Conservation (phyloP, 2,329 filamentous ascomycete genomes). For the Akanthomyces lecanii region DNA sequence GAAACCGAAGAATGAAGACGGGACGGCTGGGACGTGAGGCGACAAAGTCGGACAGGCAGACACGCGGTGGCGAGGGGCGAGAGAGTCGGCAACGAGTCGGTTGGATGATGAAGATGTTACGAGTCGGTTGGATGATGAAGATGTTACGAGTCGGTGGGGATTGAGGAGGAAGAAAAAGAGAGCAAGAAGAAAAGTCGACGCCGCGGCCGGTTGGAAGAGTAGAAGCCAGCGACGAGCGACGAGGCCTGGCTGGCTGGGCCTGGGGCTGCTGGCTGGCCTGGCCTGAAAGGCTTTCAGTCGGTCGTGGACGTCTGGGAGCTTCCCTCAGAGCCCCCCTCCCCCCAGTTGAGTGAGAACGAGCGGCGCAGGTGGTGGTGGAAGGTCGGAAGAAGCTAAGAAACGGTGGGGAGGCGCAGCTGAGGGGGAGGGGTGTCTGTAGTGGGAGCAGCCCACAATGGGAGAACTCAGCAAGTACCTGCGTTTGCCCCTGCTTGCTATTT, state of each 20-base stretch:
- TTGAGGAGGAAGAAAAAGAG: not conserved
- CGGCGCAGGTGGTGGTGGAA: not conserved
- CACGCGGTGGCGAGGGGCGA: not conserved
- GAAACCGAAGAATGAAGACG: not conserved
- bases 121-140: not conserved
- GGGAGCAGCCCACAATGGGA: no score
- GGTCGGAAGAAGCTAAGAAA: not conserved
- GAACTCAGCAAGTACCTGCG: not conserved
- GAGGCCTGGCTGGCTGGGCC: not conserved
- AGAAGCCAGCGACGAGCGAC: not conserved
- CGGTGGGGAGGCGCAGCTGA: not conserved
- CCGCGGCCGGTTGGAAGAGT: not conserved
- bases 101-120: not conserved
- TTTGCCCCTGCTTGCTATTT: not conserved
- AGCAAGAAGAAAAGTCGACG: not conserved
- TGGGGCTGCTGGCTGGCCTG: not conserved
- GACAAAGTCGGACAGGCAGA: not conserved
- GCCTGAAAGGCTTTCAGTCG: not conserved
- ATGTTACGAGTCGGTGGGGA: not conserved
- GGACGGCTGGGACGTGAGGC: not conserved
- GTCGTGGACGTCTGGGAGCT: not conserved
- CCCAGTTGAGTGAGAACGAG: not conserved
- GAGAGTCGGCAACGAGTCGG: not conserved
- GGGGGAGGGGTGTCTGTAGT: not conserved
- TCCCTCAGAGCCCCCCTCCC: no score